Evolutionary conservation across 139 green algal genomes (phyloP).

Genomic region (Trebouxia sp.): DNA sequence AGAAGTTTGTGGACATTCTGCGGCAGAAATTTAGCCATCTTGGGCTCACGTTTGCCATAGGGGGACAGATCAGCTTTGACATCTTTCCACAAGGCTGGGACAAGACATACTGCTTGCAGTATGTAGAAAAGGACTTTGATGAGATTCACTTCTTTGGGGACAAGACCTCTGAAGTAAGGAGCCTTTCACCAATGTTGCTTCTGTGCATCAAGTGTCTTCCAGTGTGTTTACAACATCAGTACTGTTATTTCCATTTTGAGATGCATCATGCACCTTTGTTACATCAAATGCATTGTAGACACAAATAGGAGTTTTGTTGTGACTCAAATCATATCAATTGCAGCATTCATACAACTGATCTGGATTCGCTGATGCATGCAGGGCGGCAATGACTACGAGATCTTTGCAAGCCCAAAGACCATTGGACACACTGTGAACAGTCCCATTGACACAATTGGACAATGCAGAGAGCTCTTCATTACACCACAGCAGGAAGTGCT

Average conservation of each 20-base stretch:
- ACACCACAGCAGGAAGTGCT: conserved; percentile 6
- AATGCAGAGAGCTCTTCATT: conserved; percentile 84
- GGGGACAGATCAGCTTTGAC: conserved; percentile 99
- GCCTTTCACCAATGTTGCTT: background rate
- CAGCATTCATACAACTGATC: too few species aligned
- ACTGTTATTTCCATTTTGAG: too few species aligned
- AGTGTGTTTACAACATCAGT: background rate
- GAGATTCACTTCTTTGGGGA: conserved; percentile 99
- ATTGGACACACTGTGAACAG: conserved; percentile 91
- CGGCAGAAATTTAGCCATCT: conserved; percentile 88
- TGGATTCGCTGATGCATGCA: too few species aligned
- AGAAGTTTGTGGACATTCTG: conserved; percentile 86
- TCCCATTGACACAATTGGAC: conserved; percentile 82
- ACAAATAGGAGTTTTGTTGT: too few species aligned
- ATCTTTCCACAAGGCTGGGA: conserved; percentile 97
- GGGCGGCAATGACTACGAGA: conserved; percentile 99
- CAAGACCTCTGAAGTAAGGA: conserved; percentile 91
- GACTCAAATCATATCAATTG: too few species aligned
- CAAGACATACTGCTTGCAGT: conserved; percentile 99
- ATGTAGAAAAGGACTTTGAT: conserved; percentile 90
- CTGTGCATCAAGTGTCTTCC: background rate
- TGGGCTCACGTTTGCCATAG: conserved; percentile 92
- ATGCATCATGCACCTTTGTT: too few species aligned
- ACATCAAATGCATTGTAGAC: too few species aligned
- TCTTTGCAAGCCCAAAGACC: conserved; percentile 86